A percentile compares a stretch with the other conserved stretches of the same genome.
Conservation (phyloP, 2,329 filamentous ascomycete species). For the Venturia effusa region DNA sequence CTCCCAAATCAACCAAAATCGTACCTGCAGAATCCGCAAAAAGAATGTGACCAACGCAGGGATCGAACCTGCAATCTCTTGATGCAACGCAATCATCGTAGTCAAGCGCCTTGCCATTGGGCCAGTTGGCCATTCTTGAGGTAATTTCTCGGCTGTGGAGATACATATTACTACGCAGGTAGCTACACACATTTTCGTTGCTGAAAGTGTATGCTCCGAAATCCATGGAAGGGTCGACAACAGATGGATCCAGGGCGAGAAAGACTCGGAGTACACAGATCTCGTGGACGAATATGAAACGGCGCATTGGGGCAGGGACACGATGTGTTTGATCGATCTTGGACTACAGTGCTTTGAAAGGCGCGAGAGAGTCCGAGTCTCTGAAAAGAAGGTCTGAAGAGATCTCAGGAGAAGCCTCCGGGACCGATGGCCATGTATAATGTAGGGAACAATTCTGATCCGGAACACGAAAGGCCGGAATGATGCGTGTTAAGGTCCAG, state of each 20-base stretch:
- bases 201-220: too few relatives aligned
- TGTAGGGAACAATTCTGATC: too few relatives aligned
- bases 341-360: neutral
- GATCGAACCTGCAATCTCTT: slow-evolving; percentile 13
- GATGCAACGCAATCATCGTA: slow-evolving; percentile 26
- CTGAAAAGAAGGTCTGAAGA: neutral
- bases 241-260: neutral
- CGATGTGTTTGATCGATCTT: neutral
- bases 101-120: slow-evolving; percentile 50
- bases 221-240: too few relatives aligned
- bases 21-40: too few relatives aligned
- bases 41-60: slow-evolving; percentile 9
- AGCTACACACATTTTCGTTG: too few relatives aligned
- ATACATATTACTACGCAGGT: too few relatives aligned
- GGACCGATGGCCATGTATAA: too few relatives aligned
- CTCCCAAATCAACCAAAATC: too few relatives aligned
- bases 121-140: slow-evolving; percentile 29
- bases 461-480: neutral
- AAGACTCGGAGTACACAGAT: neutral
- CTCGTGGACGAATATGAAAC: neutral
- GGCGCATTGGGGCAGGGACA: neutral
- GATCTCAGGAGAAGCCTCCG: neutral
- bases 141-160: too few relatives aligned
- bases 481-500: neutral
- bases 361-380: neutral